phyloP scores from a whole-genome alignment of 1,284 basidiomycete genomes.

The Mrakiaceae sp. region DNA sequence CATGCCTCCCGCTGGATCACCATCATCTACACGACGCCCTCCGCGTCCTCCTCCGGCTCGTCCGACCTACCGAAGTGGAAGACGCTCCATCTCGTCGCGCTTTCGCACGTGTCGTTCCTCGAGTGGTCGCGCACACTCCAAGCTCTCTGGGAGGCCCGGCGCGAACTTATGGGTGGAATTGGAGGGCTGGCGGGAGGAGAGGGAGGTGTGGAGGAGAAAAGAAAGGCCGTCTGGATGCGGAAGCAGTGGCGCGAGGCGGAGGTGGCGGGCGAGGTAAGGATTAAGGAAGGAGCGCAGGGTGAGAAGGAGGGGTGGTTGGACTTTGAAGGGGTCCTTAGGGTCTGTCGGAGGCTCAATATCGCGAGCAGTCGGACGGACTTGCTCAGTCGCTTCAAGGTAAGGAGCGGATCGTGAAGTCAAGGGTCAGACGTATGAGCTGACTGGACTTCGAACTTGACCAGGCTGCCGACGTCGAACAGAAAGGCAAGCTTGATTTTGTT shows the following conservation, averaged over 20 bases:
- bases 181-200: slow-evolving; percentile 5
- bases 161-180: slow-evolving; percentile 22
- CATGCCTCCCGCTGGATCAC: slow-evolving; percentile 36
- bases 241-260: slow-evolving; percentile 70
- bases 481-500: slow-evolving; percentile 63
- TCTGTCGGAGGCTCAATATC: slow-evolving; percentile 67
- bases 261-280: slow-evolving; percentile 30
- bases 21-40: slow-evolving; percentile 36
- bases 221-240: slow-evolving; percentile 65
- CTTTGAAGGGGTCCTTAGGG: slow-evolving; percentile 59
- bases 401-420: slow-evolving; percentile 13
- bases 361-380: slow-evolving; percentile 54
- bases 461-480: slow-evolving; percentile 57
- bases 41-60: background rate
- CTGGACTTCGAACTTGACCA: slow-evolving; percentile 25
- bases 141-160: slow-evolving; percentile 29
- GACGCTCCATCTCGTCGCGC: slow-evolving; percentile 76
- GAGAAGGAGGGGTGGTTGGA: slow-evolving; percentile 43
- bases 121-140: slow-evolving; percentile 40
- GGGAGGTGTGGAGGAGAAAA: slow-evolving; percentile 48
- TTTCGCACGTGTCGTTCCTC: slow-evolving; percentile 54
- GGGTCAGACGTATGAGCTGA: no score
- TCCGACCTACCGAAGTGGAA: slow-evolving; percentile 72
- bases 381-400: slow-evolving; percentile 52
- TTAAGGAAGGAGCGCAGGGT: slow-evolving; percentile 34